Base-by-base conservation (phyloP, 1,284 basidiomycete species). In the Bjerkandera adusta region DNA sequence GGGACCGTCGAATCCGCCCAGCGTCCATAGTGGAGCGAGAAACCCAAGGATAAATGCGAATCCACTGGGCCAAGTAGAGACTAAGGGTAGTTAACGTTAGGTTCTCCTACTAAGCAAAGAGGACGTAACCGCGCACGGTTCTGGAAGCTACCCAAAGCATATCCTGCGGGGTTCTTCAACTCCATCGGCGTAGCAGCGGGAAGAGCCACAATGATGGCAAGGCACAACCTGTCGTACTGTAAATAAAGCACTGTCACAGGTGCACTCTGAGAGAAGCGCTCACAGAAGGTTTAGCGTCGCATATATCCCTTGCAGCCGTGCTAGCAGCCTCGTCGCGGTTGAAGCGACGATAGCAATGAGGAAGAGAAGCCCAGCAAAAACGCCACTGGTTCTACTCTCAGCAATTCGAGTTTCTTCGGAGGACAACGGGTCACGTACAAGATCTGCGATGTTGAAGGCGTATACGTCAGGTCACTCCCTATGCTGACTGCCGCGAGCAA, bases 31-130 rank as follows among this genome's bases (percentile, higher is more conserved):
- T 0, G 89, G 89, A 0, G 86, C 81, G 22, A 91, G 69, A 59
- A 89, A 87, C 50, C 83, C 84, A 16, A 90, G 64, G 25, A 90
- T 75, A 59, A 91, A 92, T 0, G 89, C 84, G 55, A 77, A 89
- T 0, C 86, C 85, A 53, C 76, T 69, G 0, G 79, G 70, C 85
- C 86, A 92, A 4, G 80, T 80, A 45, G 79, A 76, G 13, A 81
- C 85, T 88, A 51, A 13, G n/a, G 11, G 11, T 25, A 15, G 24
- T 18, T 13, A 10, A 24, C 8, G 24, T 5, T 33, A 22, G 26
- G 36, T 26, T 13, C 18, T 39, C 11, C 6, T 3, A 24, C n/a
- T 32, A 10, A 21, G 20, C 22, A 15, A 21, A 21, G 36, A 2
- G 6, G 8, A 11, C 15, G 25, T 24, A 33, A 35, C 4, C n/a